Base-by-base conservation (phyloP, 441 rosid species). In the Gossypium gossypioides region DNA sequence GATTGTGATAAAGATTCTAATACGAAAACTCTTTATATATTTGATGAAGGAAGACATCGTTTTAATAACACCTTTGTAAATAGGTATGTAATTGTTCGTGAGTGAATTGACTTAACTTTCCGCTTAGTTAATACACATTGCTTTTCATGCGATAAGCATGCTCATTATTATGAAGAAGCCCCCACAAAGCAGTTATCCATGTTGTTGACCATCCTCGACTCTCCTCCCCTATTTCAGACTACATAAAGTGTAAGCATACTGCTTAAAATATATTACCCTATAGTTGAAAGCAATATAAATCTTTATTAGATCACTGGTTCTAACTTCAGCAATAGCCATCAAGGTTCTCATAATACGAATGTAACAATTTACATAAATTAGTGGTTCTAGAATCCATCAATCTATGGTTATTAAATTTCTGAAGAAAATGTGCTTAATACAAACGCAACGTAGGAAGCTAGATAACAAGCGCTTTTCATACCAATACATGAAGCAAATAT, bases 181-280 rank as follows among this genome's bases (percentile, higher is more conserved):
- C 97, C 99, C 97, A 95, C 52, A 88, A 69, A 27, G 97, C 91
- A 51, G 76, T 82, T 83, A 89, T 95, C 97, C 97, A 95, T 0
- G 85, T 71, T 25, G 90, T 95, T 69, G 97, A 95, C 97, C 97
- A 94, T 57, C 94, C 96, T 0, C 94, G 97, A 19, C 96, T 97
- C 9, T 86, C 90, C 75, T 91, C 97, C 70, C 97, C 97, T 86
- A 85, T 73, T 74, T 77, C 68, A 27, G 32, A 66, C 6, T 19
- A 34, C 21, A 32, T 34, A 34, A 34, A 6, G 40, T 6, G 46
- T 51, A 42, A 56, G 42, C 75, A 63, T 24, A 32, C 34, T 37
- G 25, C 56, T 22, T 42, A 42, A 58, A 52, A 16, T 50, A 51
- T 27, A 29, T 69, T 50, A 9, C 6, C 16, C 3, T 29, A 52